phyloP scores from a whole-genome alignment of 176 grass and related monocot species.

The Musa acuminata region DNA sequence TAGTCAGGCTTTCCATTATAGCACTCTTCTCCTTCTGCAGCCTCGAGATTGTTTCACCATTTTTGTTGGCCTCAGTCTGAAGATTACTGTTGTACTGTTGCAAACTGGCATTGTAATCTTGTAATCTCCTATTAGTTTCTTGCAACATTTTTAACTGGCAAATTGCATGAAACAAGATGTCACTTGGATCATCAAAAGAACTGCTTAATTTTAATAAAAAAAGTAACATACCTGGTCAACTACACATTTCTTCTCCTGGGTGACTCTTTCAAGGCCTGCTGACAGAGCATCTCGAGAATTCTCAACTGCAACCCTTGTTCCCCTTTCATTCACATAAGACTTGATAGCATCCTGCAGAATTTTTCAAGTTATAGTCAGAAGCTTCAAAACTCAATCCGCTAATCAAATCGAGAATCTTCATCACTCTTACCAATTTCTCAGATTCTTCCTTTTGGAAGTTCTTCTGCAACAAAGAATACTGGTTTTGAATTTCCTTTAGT shows the following conservation, averaged over 20 bases:
- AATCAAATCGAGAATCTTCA: neutral
- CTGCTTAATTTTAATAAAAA: neutral
- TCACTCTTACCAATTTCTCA: slow-evolving; percentile 39
- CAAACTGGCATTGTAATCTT: slow-evolving; percentile 26
- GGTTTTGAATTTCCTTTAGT: slow-evolving; percentile 38
- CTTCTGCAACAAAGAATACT: slow-evolving; percentile 35
- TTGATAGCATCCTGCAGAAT: slow-evolving; percentile 24
- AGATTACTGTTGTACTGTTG: slow-evolving; percentile 29
- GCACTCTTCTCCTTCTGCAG: slow-evolving; percentile 25
- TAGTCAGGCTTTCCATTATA: slow-evolving; percentile 24
- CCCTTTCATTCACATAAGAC: slow-evolving; percentile 37
- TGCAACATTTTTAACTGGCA: slow-evolving; percentile 24
- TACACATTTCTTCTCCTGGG: slow-evolving; percentile 41
- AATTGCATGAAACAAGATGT: neutral
- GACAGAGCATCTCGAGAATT: slow-evolving; percentile 24
- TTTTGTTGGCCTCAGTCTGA: slow-evolving; percentile 16
- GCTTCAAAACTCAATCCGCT: neutral
- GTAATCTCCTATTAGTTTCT: slow-evolving; percentile 24
- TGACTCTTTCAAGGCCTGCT: slow-evolving; percentile 33
- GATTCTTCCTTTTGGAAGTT: slow-evolving; percentile 34
- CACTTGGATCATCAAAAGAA: neutral
- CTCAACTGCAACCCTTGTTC: slow-evolving; percentile 26
- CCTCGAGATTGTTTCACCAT: slow-evolving; percentile 19
- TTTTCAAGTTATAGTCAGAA: neutral
- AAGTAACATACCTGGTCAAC: slow-evolving; percentile 36